Conservation (phyloP, 768 basidiomycete species). For the Leccinum arenicola region DNA sequence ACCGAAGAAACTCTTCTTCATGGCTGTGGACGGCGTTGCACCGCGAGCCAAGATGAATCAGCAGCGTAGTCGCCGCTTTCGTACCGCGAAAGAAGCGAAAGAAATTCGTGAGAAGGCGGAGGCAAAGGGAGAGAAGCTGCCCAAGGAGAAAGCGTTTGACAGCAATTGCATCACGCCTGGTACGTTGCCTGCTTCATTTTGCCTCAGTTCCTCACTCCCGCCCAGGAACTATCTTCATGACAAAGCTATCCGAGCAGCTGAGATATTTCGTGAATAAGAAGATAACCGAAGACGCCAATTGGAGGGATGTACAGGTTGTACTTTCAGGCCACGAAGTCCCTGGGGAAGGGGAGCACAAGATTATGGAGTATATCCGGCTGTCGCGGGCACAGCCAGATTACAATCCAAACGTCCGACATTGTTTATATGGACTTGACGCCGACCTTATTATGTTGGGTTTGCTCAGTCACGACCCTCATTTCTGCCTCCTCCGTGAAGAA, state of each 20-base stretch:
- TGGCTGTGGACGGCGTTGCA: constrained; percentile 98
- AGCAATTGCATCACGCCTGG: constrained; percentile 99
- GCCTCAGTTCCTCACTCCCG: not conserved
- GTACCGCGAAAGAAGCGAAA: constrained; percentile 89
- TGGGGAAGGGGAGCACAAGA: constrained; percentile 99
- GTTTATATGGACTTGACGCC: constrained; percentile 96
- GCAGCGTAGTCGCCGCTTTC: constrained; percentile 89
- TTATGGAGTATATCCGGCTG: constrained; percentile 98
- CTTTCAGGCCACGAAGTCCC: constrained; percentile 97
- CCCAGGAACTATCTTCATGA: constrained; percentile 93
- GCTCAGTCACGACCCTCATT: constrained; percentile 97
- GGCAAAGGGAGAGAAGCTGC: constrained; percentile 85
- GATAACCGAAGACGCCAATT: constrained; percentile 94
- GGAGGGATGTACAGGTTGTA: constrained; percentile 89
- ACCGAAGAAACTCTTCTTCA: constrained; percentile 96
- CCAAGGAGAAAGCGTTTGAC: constrained; percentile 94
- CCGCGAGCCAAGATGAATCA: constrained; percentile 99
- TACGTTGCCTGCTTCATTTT: constrained; percentile 33
- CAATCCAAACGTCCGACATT: constrained; percentile 95
- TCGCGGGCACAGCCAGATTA: constrained; percentile 94
- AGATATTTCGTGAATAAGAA: constrained; percentile 98
- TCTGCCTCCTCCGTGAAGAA: constrained; percentile 95
- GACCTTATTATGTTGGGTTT: constrained; percentile 98
- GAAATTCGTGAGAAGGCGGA: constrained; percentile 86
- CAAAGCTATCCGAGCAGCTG: constrained; percentile 83